Percentiles rank a stretch among this genome's conserved stretches.
Evolutionary conservation across 2,329 filamentous ascomycete species (phyloP).

Genomic region (Ampelomyces quisqualis): DNA sequence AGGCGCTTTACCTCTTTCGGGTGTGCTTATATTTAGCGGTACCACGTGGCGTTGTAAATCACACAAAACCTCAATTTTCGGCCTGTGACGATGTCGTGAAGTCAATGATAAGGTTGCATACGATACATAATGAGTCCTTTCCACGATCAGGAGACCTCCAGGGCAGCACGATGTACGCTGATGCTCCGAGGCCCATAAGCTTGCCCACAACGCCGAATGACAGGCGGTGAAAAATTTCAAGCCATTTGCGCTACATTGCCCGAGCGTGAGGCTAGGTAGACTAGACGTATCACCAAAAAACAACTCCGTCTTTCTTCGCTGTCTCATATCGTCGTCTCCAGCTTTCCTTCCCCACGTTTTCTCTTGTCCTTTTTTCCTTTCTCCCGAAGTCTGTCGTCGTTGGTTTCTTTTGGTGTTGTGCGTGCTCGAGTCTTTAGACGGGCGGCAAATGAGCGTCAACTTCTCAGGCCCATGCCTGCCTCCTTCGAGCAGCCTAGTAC

Average conservation of each 20-base stretch:
- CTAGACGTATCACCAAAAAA: conserved; percentile 17
- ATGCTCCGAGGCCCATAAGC: not conserved
- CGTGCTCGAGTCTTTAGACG: conserved; percentile 1
- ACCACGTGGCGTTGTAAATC: no score
- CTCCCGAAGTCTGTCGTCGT: conserved; percentile 5
- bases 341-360: conserved; percentile 21
- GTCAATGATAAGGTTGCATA: no score
- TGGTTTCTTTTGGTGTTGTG: conserved; percentile 5
- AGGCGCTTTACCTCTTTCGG: no score
- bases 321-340: conserved; percentile 20
- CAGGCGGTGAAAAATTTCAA: conserved; percentile 37
- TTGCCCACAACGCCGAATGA: conserved; percentile 27
- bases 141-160: no score
- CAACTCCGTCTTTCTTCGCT: conserved; percentile 11
- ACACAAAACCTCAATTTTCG: not conserved
- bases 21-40: no score
- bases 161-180: not conserved
- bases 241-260: conserved; percentile 20
- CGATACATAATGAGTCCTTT: no score
- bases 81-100: no score
- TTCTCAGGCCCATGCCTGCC: conserved; percentile 29
- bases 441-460: conserved; percentile 30
- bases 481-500: conserved; percentile 38
- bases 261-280: conserved; percentile 35
- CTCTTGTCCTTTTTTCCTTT: conserved; percentile 19